These are phyloP conservation scores for Dinochytrium kinnereticum DNA, from an alignment of 371 early-diverging fungal species.

Conservation along the genomic window DNA sequence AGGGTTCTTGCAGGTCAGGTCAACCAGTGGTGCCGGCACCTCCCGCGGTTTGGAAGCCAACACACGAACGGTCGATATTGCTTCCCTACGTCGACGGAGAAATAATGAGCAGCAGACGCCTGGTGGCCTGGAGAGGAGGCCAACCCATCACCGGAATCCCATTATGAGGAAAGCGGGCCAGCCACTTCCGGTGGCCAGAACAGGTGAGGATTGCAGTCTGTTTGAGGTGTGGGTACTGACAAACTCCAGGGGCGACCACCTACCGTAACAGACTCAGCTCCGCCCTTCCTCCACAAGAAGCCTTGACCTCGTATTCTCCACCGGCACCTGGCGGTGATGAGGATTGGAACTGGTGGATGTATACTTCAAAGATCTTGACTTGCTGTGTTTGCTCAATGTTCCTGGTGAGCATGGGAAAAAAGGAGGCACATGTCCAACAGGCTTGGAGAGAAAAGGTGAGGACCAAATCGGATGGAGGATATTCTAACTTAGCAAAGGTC, in stretches of 20 bases:
- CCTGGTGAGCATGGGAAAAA: constrained; percentile 24
- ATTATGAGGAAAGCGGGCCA: constrained; percentile 23
- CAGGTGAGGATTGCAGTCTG: not conserved
- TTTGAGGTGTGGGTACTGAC: not conserved
- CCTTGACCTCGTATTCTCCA: constrained; percentile 17
- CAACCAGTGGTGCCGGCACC: no score
- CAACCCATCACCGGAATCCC: constrained; percentile 4
- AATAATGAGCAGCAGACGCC: not conserved
- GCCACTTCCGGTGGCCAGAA: constrained; percentile 11
- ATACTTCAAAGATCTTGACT: constrained; percentile 24
- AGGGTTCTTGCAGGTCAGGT: no score
- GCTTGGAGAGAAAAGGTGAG: constrained; percentile 58
- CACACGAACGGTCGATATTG: not conserved
- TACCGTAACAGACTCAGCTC: constrained; percentile 8
- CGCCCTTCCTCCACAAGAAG: constrained; percentile 17
- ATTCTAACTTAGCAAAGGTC: constrained; percentile 29
- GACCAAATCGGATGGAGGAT: not conserved
- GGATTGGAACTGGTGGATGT: constrained; percentile 39
- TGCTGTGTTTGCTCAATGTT: constrained; percentile 31
- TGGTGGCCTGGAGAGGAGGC: not conserved
- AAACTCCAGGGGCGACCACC: constrained; percentile 23
- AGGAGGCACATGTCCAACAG: constrained; percentile 37
- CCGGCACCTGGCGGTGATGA: constrained; percentile 17
- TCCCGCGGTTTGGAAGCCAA: no score
- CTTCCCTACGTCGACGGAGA: not conserved